A percentile compares a stretch with the other conserved stretches of the same genome.
These are phyloP conservation scores for Alternaria arbusti DNA, from an alignment of 2,329 filamentous ascomycete genomes.

Conservation along the genomic window DNA sequence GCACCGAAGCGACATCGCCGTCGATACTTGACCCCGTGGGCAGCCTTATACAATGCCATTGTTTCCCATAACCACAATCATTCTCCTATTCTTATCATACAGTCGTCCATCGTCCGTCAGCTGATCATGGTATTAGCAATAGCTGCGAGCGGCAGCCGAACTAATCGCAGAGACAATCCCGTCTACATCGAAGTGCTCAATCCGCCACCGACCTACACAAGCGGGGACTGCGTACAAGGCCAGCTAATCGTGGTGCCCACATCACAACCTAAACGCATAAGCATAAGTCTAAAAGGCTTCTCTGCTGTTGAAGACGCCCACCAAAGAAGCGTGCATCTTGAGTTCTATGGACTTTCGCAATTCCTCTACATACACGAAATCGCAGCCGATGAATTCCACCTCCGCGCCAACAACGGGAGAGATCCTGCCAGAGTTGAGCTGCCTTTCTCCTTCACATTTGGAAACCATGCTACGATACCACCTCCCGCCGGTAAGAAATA, in stretches of 20 bases:
- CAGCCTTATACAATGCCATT: not conserved
- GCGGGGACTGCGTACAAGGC: conserved; percentile 29
- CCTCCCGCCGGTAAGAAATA: conserved; percentile 12
- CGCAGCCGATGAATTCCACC: conserved; percentile 24
- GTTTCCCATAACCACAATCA: not conserved
- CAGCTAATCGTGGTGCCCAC: conserved; percentile 26
- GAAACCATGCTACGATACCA: conserved; percentile 15
- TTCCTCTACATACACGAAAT: conserved; percentile 24
- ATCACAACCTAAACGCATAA: conserved; percentile 25
- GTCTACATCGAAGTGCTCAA: conserved; percentile 24
- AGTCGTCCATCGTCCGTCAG: not conserved
- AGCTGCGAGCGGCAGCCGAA: conserved; percentile 7
- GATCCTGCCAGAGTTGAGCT: conserved; percentile 30
- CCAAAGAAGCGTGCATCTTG: conserved; percentile 14
- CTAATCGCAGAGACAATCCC: conserved; percentile 21
- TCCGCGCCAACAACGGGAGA: conserved; percentile 25
- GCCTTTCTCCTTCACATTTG: conserved; percentile 35
- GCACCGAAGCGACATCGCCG: conserved; percentile 3
- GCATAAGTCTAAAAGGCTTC: conserved; percentile 21
- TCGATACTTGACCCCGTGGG: not conserved
- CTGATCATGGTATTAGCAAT: conserved; percentile 14
- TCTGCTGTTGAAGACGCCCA: conserved; percentile 17
- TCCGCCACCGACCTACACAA: conserved; percentile 22
- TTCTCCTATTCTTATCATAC: not conserved
- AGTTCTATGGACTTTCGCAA: conserved; percentile 24